Base-by-base conservation (phyloP, 192 early-diverging fungal species). In the Ambispora gerdemannii region DNA sequence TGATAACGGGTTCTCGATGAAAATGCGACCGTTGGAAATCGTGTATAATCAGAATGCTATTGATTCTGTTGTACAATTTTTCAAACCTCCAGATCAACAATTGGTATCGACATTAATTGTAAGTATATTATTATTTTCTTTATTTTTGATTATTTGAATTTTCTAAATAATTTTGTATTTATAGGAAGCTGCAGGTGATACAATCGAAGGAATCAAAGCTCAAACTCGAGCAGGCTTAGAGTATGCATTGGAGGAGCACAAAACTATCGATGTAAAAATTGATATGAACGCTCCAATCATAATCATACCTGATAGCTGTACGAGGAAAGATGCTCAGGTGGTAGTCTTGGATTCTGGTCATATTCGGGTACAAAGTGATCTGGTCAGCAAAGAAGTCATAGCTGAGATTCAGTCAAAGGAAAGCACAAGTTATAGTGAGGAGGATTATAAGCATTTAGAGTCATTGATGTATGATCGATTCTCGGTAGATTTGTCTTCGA, bases 281-380 rank as follows among this genome's bases (percentile, higher is more conserved):
- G 96, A 99, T 67, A 88, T 96, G 78, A 93, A 96, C 72, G 97
- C 97, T 3, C 97, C 97, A 1, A 91, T 98, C 50, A 88, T 99
- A 81, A 83, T 97, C 19, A 83, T 99, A 25, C 95, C 95, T 0
- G 86, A 90, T 70, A 80, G 82, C 53, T 86, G 83, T 73, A 82
- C 79, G 0, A 69, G 76, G 24, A 71, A 68, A n/a, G 76, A 87
- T 52, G 75, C 89, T 19, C 76, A 83, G 58, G 90, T 95, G 4
- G 81, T 94, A 17, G 91, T 96, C 1, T 74, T 99, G 20, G 96
- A 99, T 76, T 92, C 92, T 20, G 97, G 97, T 59, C 92, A 93
- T 60, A 91, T 99, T 66, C 82, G 88, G 28, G 88, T 99, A 7
- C 88, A 92, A 73, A 93, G 91, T 50, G 89, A 95, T 56, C 76